These are phyloP conservation scores for Blastobotrys elegans DNA, from an alignment of 1,139 yeast genomes.

Conservation along the genomic window DNA sequence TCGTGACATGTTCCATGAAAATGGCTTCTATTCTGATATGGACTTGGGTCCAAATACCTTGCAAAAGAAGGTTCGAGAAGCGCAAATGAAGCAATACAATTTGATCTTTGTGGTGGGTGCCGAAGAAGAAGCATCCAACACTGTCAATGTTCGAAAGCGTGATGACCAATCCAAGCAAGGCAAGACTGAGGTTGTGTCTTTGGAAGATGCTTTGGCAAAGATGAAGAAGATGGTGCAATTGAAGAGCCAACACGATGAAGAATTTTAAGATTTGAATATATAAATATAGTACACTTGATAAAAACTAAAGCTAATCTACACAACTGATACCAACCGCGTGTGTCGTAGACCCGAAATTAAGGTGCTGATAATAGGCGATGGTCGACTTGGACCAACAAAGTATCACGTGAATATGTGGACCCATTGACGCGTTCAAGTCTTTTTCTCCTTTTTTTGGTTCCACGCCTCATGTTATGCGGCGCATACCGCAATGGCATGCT, in stretches of 20 bases:
- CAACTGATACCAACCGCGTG: too few species aligned
- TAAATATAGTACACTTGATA: background rate
- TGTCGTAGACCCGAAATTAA: too few species aligned
- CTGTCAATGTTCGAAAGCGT: constrained; percentile 91
- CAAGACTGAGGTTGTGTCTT: constrained; percentile 75
- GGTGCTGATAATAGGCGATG: too few species aligned
- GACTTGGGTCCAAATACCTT: constrained; percentile 91
- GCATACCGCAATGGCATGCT: too few species aligned
- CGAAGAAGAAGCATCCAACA: constrained; percentile 69
- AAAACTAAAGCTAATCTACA: too few species aligned
- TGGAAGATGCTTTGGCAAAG: constrained; percentile 66
- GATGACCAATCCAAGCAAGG: constrained; percentile 82
- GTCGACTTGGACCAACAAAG: too few species aligned
- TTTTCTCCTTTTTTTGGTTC: too few species aligned
- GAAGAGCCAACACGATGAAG: constrained; percentile 21
- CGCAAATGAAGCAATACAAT: constrained; percentile 88
- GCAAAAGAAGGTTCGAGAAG: constrained; percentile 94
- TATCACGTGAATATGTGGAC: too few species aligned
- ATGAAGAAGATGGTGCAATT: constrained; percentile 38
- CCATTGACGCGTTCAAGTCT: too few species aligned
- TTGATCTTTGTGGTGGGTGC: constrained; percentile 96
- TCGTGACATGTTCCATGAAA: constrained; percentile 59
- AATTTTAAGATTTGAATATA: constrained; percentile 14
- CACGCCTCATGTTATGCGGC: too few species aligned
- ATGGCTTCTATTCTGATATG: constrained; percentile 83